Evolutionary conservation across 2,329 filamentous ascomycete species (phyloP).

Genomic region (Paraphaeosphaeria minitans): DNA sequence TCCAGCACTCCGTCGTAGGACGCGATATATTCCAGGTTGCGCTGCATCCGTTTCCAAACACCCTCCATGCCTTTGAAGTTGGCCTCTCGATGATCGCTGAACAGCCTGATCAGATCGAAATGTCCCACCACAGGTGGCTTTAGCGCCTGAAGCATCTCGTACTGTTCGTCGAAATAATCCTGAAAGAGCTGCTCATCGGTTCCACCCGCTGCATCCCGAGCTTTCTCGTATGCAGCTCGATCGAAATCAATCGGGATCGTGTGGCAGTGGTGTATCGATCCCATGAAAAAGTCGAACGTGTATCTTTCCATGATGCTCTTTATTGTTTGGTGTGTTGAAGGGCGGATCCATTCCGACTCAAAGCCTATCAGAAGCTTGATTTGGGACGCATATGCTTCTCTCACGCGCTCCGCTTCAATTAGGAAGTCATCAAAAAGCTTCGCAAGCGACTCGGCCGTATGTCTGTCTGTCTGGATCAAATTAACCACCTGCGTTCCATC

Average conservation of each 20-base stretch:
- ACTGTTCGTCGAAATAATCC: slow-evolving; percentile 88
- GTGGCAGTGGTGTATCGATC: slow-evolving; percentile 88
- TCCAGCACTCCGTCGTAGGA: slow-evolving; percentile 83
- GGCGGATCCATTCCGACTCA: slow-evolving; percentile 90
- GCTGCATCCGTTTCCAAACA: slow-evolving; percentile 75
- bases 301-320: slow-evolving; percentile 63
- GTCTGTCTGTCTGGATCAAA: slow-evolving; percentile 23
- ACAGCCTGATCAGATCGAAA: slow-evolving; percentile 86
- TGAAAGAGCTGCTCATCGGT: slow-evolving; percentile 70
- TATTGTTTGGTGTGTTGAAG: slow-evolving; percentile 66
- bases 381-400: slow-evolving; percentile 68
- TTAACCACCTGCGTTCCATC: neutral
- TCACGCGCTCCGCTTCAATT: slow-evolving; percentile 74
- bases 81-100: slow-evolving; percentile 70
- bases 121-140: slow-evolving; percentile 84
- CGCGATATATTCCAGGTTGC: slow-evolving; percentile 75
- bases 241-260: slow-evolving; percentile 90
- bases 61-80: slow-evolving; percentile 62
- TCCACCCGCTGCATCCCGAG: slow-evolving; percentile 61
- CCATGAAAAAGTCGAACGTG: slow-evolving; percentile 85
- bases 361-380: slow-evolving; percentile 88
- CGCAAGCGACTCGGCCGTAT: slow-evolving; percentile 40
- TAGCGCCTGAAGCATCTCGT: slow-evolving; percentile 75
- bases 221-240: slow-evolving; percentile 66
- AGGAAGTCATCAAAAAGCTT: slow-evolving; percentile 73